Conservation (phyloP, 805 yeast species). For the Candida sonorensis region DNA sequence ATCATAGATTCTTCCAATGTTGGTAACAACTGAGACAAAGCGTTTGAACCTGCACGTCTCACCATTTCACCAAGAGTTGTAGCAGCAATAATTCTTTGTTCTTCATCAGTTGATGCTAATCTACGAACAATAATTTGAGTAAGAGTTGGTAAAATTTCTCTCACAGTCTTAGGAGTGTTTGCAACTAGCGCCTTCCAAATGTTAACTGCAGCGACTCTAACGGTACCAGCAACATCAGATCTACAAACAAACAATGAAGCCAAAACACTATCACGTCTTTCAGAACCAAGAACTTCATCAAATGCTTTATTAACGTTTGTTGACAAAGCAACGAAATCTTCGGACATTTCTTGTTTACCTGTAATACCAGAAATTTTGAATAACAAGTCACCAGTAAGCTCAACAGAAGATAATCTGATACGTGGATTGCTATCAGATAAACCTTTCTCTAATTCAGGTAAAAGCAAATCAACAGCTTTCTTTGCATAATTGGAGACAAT, state of each 20-base stretch:
- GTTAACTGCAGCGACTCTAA: constrained; percentile 83
- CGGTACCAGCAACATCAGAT: constrained; percentile 82
- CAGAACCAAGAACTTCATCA: constrained; percentile 75
- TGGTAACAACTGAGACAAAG: constrained; percentile 78
- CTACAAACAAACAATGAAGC: constrained; percentile 90
- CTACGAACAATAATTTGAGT: constrained; percentile 74
- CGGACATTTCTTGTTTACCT: constrained; percentile 64
- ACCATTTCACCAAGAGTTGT: constrained; percentile 91
- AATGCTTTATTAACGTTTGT: constrained; percentile 55
- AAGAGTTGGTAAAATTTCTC: constrained; percentile 82
- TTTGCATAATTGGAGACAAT: constrained; percentile 87
- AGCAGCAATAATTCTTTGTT: constrained; percentile 83
- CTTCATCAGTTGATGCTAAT: constrained; percentile 75
- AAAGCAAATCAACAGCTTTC: constrained; percentile 83
- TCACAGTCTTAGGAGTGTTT: constrained; percentile 90
- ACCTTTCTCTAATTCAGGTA: constrained; percentile 92
- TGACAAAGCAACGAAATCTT: constrained; percentile 40
- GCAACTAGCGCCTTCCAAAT: constrained; percentile 97
- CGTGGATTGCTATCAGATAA: constrained; percentile 75
- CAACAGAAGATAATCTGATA: constrained; percentile 89
- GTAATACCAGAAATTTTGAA: constrained; percentile 91
- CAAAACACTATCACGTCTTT: constrained; percentile 80
- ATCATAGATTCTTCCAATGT: constrained; percentile 63
- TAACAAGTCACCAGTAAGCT: constrained; percentile 88
- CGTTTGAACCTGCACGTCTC: constrained; percentile 86